These are phyloP conservation scores for Gillenia trifoliata DNA, from an alignment of 306 rosid genomes.

Conservation along the genomic window DNA sequence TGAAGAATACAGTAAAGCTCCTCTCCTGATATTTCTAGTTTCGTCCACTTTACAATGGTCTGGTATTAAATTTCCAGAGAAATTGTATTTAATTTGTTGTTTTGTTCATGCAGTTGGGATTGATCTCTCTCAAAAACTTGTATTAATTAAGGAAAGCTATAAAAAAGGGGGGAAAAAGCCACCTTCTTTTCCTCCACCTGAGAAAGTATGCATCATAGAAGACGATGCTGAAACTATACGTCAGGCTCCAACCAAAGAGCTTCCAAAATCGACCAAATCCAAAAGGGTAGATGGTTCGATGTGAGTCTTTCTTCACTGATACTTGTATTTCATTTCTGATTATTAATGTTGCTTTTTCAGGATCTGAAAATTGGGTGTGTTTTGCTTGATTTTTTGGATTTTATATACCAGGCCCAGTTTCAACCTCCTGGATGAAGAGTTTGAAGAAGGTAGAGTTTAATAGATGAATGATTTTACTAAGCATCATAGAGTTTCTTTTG, in stretches of 20 bases:
- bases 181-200: conserved; percentile 38
- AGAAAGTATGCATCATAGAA: conserved; percentile 47
- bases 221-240: conserved; percentile 37
- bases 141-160: conserved; percentile 42
- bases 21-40: conserved; percentile 21
- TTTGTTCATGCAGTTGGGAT: conserved; percentile 67
- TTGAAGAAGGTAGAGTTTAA: conserved; percentile 50
- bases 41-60: neutral
- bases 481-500: neutral
- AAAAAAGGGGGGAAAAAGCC: conserved; percentile 38
- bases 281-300: conserved; percentile 31
- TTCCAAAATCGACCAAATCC: conserved; percentile 28
- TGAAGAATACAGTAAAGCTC: conserved; percentile 73
- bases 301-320: conserved; percentile 31
- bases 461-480: neutral
- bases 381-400: conserved; percentile 3
- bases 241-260: conserved; percentile 35
- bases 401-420: conserved; percentile 68
- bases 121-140: conserved; percentile 64
- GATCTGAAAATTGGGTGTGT: conserved; percentile 8
- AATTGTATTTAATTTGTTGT: neutral
- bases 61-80: conserved; percentile 8
- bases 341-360: neutral
- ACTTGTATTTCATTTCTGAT: neutral
- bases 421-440: conserved; percentile 63